Evolutionary conservation across 2,329 filamentous ascomycete genomes (phyloP).

Genomic region (Purpureocillium lavendulum): DNA sequence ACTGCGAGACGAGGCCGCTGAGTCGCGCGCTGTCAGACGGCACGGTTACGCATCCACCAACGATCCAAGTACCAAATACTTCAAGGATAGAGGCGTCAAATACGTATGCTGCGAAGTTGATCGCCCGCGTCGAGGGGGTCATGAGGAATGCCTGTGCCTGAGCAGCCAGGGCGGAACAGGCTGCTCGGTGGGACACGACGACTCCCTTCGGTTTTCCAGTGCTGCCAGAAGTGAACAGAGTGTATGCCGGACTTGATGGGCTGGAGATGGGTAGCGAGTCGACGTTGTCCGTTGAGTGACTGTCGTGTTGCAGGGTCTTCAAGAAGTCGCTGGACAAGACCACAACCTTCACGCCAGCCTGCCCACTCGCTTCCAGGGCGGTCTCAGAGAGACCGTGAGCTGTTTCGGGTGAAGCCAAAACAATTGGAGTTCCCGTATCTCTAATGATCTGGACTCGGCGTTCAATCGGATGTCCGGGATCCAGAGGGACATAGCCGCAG

Average conservation of each 20-base stretch:
- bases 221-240: conserved; percentile 48
- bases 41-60: conserved; percentile 4
- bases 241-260: conserved; percentile 12
- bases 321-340: neutral
- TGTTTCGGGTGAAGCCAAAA: neutral
- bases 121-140: conserved; percentile 1
- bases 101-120: conserved; percentile 5
- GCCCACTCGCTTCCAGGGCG: neutral
- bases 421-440: neutral
- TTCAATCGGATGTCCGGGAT: neutral
- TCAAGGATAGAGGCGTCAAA: conserved; percentile 6
- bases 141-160: neutral
- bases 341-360: neutral
- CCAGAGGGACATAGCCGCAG: conserved; percentile 10
- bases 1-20: conserved; percentile 1
- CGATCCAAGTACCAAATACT: conserved; percentile 1
- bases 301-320: neutral
- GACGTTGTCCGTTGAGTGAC: neutral
- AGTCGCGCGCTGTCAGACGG: conserved; percentile 4
- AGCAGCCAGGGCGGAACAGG: neutral
- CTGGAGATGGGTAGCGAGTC: neutral
- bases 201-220: conserved; percentile 42
- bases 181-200: neutral
- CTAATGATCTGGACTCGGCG: neutral
- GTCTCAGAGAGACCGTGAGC: neutral